phyloP scores from a whole-genome alignment of 306 rosid genomes.

The Phaseolus lunatus region DNA sequence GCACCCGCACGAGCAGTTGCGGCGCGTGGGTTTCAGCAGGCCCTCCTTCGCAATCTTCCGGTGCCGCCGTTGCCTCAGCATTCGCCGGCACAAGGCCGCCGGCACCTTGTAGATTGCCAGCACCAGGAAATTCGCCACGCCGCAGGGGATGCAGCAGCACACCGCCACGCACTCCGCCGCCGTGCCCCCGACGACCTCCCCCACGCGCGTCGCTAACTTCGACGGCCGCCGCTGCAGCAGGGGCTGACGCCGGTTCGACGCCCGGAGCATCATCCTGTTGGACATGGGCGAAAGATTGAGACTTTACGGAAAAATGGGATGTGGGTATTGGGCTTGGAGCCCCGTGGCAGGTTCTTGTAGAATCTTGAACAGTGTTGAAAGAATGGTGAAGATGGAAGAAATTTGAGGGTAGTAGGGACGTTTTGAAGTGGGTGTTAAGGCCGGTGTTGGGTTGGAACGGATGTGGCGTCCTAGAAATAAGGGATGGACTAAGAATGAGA shows the following conservation, averaged over 20 bases:
- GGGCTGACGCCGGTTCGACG: constrained; percentile 56
- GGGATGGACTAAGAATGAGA: not conserved
- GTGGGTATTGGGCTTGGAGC: too few species aligned
- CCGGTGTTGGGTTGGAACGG: not conserved
- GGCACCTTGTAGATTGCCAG: constrained; percentile 83
- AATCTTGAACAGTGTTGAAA: not conserved
- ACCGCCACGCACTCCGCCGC: constrained; percentile 89
- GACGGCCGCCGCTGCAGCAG: constrained; percentile 38
- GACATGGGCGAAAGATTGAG: constrained; percentile 43
- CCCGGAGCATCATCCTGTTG: constrained; percentile 47
- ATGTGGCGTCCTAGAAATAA: not conserved
- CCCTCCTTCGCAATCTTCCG: constrained; percentile 48
- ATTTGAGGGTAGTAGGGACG: not conserved
- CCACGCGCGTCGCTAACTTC: constrained; percentile 32
- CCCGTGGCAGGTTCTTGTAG: not conserved
- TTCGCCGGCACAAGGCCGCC: constrained; percentile 68
- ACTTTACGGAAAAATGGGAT: not conserved
- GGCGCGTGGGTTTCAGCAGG: constrained; percentile 28
- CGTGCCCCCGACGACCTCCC: constrained; percentile 79
- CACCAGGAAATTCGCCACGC: constrained; percentile 55
- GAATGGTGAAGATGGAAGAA: not conserved
- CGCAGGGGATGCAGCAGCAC: constrained; percentile 83
- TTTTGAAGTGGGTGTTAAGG: not conserved
- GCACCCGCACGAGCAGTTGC: constrained; percentile 42
- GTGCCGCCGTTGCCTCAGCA: constrained; percentile 49